Conservation (phyloP, 2,329 filamentous ascomycete species). For the Davidsoniella australis region DNA sequence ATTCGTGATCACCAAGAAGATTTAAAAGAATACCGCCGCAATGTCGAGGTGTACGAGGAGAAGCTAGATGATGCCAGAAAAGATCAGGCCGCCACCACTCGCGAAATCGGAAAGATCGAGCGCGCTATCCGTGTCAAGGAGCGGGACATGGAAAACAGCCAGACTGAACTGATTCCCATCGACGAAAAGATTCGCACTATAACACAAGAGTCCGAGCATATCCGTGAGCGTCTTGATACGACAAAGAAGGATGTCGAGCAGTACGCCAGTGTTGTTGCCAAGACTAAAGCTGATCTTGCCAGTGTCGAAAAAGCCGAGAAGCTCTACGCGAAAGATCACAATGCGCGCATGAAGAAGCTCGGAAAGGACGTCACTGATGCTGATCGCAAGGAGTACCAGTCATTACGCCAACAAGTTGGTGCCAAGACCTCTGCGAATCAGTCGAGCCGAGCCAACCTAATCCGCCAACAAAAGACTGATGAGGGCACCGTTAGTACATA, state of each 20-base stretch:
- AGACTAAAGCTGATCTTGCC: slow-evolving; percentile 63
- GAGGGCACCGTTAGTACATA: slow-evolving; percentile 80
- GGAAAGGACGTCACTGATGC: slow-evolving; percentile 71
- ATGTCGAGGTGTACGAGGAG: slow-evolving; percentile 68
- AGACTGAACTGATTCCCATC: slow-evolving; percentile 72
- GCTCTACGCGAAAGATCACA: slow-evolving; percentile 77
- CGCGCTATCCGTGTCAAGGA: slow-evolving; percentile 72
- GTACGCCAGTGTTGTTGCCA: slow-evolving; percentile 50
- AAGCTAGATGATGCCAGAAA: slow-evolving; percentile 66
- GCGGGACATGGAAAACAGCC: slow-evolving; percentile 69
- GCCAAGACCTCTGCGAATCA: slow-evolving; percentile 67
- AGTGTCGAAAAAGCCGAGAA: slow-evolving; percentile 79
- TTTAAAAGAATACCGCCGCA: slow-evolving; percentile 77
- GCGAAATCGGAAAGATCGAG: slow-evolving; percentile 67
- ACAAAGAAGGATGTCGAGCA: slow-evolving; percentile 61
- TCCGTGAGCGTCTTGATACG: slow-evolving; percentile 49
- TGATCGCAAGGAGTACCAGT: slow-evolving; percentile 81
- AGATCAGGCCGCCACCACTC: slow-evolving; percentile 61
- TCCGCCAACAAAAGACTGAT: slow-evolving; percentile 77
- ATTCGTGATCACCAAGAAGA: slow-evolving; percentile 92
- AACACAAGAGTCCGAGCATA: slow-evolving; percentile 49
- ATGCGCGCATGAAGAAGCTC: slow-evolving; percentile 67
- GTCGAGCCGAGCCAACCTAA: slow-evolving; percentile 68
- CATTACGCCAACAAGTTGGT: slow-evolving; percentile 68
- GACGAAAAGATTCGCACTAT: slow-evolving; percentile 82